phyloP scores from a whole-genome alignment of 176 grass and related monocot species.

The Triticum timopheevii region DNA sequence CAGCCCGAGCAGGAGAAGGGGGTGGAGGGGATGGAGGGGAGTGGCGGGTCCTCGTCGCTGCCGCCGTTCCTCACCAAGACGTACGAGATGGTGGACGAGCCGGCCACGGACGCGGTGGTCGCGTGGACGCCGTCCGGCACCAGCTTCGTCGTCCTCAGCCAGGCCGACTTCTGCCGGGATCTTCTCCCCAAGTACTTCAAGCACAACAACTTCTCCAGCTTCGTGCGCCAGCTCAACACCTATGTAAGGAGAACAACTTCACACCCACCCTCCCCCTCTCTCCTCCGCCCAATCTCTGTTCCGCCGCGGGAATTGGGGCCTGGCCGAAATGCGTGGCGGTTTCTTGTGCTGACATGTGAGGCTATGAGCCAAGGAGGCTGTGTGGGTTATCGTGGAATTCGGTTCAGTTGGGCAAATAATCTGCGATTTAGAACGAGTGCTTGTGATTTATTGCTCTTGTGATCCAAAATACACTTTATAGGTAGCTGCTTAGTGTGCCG shows the following conservation, averaged over 20 bases:
- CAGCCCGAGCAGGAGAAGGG: neutral
- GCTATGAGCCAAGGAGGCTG: neutral
- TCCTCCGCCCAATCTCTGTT: neutral
- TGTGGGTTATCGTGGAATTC: neutral
- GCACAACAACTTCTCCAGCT: conserved; percentile 99
- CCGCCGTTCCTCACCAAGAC: conserved; percentile 96
- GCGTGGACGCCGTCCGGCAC: conserved; percentile 60
- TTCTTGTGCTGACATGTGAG: neutral
- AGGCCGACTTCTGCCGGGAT: conserved; percentile 72
- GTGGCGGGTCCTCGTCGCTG: conserved; percentile 52
- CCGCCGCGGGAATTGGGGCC: neutral
- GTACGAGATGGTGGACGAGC: conserved; percentile 98
- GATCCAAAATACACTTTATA: neutral
- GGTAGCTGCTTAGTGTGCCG: neutral
- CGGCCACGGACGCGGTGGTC: conserved; percentile 70
- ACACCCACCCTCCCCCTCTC: neutral
- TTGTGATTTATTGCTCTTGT: neutral
- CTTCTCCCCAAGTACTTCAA: conserved; percentile 98
- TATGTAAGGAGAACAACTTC: conserved; percentile 56
- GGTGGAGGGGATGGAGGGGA: conserved; percentile 36
- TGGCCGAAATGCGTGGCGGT: neutral
- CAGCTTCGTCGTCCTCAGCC: conserved; percentile 87
- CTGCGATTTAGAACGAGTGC: neutral
- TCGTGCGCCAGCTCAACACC: conserved; percentile 97
- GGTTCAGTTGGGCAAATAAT: neutral